Evolutionary conservation across 257 asterid species (phyloP), one percentile per base, ranked within the genome.

Genomic region (Haberlea rhodopensis): DNA sequence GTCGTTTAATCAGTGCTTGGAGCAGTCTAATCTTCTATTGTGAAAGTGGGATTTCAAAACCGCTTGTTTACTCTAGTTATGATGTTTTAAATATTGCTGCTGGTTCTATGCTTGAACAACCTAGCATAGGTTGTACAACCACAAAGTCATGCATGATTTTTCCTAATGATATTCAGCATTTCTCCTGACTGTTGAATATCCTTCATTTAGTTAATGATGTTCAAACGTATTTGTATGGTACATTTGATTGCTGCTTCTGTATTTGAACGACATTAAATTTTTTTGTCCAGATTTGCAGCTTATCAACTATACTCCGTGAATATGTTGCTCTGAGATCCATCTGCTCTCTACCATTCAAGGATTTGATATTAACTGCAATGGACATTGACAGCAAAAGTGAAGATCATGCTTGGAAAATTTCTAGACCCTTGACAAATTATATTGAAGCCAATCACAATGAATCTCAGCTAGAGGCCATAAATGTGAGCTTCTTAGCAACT

Each of bases 281-380:
- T 67, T 26, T 67, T 62, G 70, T 72, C 49, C 84, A 94, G 99
- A 78, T 94, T 45, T 85, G 96, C 87, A 88, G 94, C 71, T 81
- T 94, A 76, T 94, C 99, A 65, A 94, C 97, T 71, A 90, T 94
- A 70, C 84, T 81, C 24, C 96, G 99, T 34, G 99, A 94, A 79
- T 94, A 86, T 79, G 87, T 87, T 68, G 99, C 86, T 60, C 68
- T 94, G 82, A 78, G 79, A 70, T 94, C 99, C 72, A 72, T 94
- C 73, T 80, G 76, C 74, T 78, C 83, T 71, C 90, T 90, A 51
- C 97, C 96, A 2, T 94, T 90, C 81, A 90, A 81, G 76, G 90
- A 94, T 80, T 76, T 90, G 83, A 83, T 94, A 71, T 76, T 94
- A 71, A 73, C 79, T 45, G 97, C 95, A 53, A 67, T 85, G 32